Base-by-base conservation (phyloP, 2,329 filamentous ascomycete species). In the Passalora sequoiae region DNA sequence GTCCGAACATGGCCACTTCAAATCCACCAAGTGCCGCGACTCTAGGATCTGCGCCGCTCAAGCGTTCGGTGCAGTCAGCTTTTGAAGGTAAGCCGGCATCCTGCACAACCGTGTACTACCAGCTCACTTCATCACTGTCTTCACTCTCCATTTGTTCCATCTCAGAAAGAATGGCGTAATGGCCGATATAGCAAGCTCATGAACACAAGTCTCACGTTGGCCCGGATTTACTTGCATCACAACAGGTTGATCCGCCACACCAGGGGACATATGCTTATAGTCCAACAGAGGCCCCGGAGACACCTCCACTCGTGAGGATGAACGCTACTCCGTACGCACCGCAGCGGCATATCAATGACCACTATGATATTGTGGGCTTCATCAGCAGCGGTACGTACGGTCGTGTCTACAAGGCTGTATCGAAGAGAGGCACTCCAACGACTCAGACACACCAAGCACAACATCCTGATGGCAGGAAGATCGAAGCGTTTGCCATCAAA, bases 341-440 rank as follows among this genome's bases (percentile, higher is more conserved):
- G 63, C 95, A 95, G 67, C 86, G 92, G 51, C 83, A 87, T 50
- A 88, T 97, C 45, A 84, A 84, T 47, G 91, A 97, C 67, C 84
- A 86, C 55, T 98, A 97, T 69, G 89, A 92, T 58, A 92, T 98
- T 58, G 84, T 98, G 44, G 92, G 92, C 31, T 98, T 98, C 73
- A 98, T 98, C 59, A 95, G 88, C 63, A 95, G 88, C 57, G 92
- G 92, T 35, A 98, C 92, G 12, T 98, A 98, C 77, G 92, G 92
- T 25, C 84, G 92, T 22, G 92, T 98, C 6, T 98, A 97, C 78
- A 98, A 98, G 65, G 92, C 92, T 13, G 74, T 88, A 31, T 81
- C 86, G 57, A 97, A 98, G 65, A 91, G 89, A 16, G 74, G 86
- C 35, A 80, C 85, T 55, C 81, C 44, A 38, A 53, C 49, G 24